phyloP scores from a whole-genome alignment of 1,284 basidiomycete species.

The Phellopilus nigrolimitatus region DNA sequence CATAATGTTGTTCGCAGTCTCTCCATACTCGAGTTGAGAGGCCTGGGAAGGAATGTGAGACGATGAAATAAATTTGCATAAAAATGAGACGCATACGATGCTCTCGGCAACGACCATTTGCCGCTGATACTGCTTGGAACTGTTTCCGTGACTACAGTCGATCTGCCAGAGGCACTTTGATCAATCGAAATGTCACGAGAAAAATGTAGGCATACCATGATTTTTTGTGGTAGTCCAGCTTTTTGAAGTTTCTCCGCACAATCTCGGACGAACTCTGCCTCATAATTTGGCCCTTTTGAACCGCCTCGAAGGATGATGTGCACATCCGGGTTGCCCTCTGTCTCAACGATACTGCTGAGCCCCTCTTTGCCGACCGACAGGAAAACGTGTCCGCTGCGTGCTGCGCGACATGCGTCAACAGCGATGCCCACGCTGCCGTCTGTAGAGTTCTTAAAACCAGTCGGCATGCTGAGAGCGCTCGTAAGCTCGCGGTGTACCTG shows the following conservation, averaged over 20 bases:
- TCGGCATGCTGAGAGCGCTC: slow-evolving; percentile 86
- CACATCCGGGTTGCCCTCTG: slow-evolving; percentile 85
- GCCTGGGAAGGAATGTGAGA: slow-evolving; percentile 41
- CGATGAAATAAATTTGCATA: not conserved
- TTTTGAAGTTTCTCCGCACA: slow-evolving; percentile 75
- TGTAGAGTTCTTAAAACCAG: slow-evolving; percentile 77
- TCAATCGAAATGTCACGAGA: slow-evolving; percentile 1
- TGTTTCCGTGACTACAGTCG: slow-evolving; percentile 96
- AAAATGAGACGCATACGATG: slow-evolving; percentile 47
- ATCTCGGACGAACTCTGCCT: slow-evolving; percentile 72
- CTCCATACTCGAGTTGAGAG: slow-evolving; percentile 61
- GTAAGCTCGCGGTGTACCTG: slow-evolving; percentile 91
- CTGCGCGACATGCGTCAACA: slow-evolving; percentile 88
- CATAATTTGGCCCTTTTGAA: slow-evolving; percentile 81
- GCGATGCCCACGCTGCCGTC: slow-evolving; percentile 79
- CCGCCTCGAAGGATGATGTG: slow-evolving; percentile 90
- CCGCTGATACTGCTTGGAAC: slow-evolving; percentile 79
- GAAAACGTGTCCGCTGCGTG: slow-evolving; percentile 85
- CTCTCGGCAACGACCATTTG: slow-evolving; percentile 83
- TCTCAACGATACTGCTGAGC: slow-evolving; percentile 87
- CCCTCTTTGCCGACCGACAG: slow-evolving; percentile 92
- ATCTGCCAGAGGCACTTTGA: slow-evolving; percentile 43
- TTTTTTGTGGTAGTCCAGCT: slow-evolving; percentile 72
- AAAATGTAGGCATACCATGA: slow-evolving; percentile 60
- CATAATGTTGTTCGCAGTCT: slow-evolving; percentile 78